These are phyloP conservation scores for Gonium pectorale DNA, from an alignment of 139 green algal species.

Conservation along the genomic window DNA sequence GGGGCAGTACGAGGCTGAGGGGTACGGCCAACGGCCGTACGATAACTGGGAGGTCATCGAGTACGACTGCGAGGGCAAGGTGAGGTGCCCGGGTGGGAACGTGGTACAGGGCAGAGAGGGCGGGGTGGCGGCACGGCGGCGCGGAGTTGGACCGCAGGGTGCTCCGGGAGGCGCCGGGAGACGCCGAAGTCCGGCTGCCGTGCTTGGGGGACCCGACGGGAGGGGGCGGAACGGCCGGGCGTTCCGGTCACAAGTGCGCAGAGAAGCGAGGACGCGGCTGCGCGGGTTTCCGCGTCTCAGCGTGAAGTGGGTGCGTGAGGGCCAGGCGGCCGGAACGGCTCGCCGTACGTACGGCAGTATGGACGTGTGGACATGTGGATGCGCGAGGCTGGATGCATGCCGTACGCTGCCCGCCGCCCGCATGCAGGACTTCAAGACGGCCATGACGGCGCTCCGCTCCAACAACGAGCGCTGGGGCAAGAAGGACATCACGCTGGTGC, in stretches of 20 bases:
- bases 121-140: too few relatives aligned
- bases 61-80: constrained; percentile 62
- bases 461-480: constrained; percentile 78
- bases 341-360: too few relatives aligned
- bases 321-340: too few relatives aligned
- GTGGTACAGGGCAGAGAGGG: too few relatives aligned
- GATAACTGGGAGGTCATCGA: constrained; percentile 72
- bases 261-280: too few relatives aligned
- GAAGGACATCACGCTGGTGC: constrained; percentile 55
- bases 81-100: constrained; percentile 1
- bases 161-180: too few relatives aligned
- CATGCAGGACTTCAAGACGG: constrained; percentile 70
- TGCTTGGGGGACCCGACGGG: background rate
- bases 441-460: constrained; percentile 67
- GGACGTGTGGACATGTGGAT: too few relatives aligned
- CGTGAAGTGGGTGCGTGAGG: too few relatives aligned
- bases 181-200: background rate
- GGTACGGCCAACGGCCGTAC: constrained; percentile 70
- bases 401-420: background rate
- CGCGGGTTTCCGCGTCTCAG: too few relatives aligned
- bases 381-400: background rate
- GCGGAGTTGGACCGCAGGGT: too few relatives aligned
- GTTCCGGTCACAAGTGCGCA: too few relatives aligned
- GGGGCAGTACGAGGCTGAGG: constrained; percentile 63
- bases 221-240: background rate